Conservation (phyloP, 2,329 filamentous ascomycete species). For the Colletotrichum neosansevieriae region DNA sequence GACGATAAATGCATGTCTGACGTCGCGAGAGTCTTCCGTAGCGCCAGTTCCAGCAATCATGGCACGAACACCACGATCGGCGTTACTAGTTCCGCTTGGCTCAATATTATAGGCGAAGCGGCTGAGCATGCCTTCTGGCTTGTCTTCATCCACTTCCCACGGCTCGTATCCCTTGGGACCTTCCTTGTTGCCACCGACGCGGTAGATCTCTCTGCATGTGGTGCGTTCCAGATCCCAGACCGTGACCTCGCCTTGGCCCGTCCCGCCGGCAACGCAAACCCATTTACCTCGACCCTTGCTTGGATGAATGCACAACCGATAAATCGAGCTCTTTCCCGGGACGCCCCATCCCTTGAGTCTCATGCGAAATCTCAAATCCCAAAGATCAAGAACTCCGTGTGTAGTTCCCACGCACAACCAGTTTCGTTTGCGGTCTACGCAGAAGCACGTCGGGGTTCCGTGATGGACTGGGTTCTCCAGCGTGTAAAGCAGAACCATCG, state of each 20-base stretch:
- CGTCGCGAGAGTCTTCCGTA: conserved; percentile 77
- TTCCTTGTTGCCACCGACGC: conserved; percentile 73
- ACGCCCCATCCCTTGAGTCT: conserved; percentile 90
- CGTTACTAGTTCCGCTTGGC: conserved; percentile 63
- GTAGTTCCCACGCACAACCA: conserved; percentile 94
- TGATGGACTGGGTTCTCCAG: conserved; percentile 92
- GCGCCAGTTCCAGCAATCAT: conserved; percentile 79
- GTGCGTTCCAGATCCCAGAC: conserved; percentile 96
- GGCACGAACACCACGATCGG: conserved; percentile 78
- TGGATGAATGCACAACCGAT: conserved; percentile 83
- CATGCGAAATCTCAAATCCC: conserved; percentile 96
- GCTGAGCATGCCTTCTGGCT: conserved; percentile 85
- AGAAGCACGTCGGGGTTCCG: conserved; percentile 91
- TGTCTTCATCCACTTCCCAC: conserved; percentile 91
- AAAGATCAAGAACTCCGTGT: conserved; percentile 91
- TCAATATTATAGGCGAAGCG: conserved; percentile 85
- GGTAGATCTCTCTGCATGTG: conserved; percentile 89
- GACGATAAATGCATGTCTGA: conserved; percentile 84
- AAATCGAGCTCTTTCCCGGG: conserved; percentile 82
- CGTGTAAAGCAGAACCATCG: conserved; percentile 84
- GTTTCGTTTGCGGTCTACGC: conserved; percentile 84
- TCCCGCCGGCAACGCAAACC: conserved; percentile 90
- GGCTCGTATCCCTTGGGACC: conserved; percentile 78
- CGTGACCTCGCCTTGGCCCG: conserved; percentile 87
- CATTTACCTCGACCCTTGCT: conserved; percentile 82